A percentile compares a stretch with the other conserved stretches of the same genome.
Evolutionary conservation across 2,329 filamentous ascomycete genomes (phyloP).

Genomic region (Fusarium pininemorale): DNA sequence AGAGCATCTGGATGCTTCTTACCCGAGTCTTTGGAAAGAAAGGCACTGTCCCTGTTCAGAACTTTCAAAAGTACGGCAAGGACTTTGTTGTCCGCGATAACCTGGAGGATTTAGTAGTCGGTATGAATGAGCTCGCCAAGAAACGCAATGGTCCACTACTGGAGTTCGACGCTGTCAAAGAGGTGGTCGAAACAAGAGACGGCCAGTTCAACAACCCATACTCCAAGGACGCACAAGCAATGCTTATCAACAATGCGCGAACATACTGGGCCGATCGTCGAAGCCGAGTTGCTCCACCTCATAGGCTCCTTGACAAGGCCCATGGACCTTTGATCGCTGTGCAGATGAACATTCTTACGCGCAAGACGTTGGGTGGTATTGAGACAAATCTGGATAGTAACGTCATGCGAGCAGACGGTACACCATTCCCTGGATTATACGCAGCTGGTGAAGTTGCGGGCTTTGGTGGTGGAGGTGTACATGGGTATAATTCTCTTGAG

Average conservation of each 20-base stretch:
- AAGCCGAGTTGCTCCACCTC: constrained; percentile 62
- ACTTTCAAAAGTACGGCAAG: constrained; percentile 65
- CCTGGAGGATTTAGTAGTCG: constrained; percentile 62
- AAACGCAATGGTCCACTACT: constrained; percentile 58
- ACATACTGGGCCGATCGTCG: constrained; percentile 64
- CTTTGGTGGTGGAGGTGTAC: constrained; percentile 69
- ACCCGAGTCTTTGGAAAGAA: constrained; percentile 61
- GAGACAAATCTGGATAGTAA: constrained; percentile 67
- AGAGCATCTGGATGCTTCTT: constrained; percentile 63
- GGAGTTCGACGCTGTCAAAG: constrained; percentile 54
- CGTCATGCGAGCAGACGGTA: constrained; percentile 61
- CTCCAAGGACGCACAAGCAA: constrained; percentile 69
- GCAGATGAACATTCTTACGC: constrained; percentile 67
- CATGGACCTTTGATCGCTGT: constrained; percentile 69
- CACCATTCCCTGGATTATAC: constrained; percentile 63
- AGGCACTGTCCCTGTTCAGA: constrained; percentile 64
- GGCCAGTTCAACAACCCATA: constrained; percentile 64
- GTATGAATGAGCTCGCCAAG: constrained; percentile 66
- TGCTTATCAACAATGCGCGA: constrained; percentile 67
- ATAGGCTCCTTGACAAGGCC: constrained; percentile 62
- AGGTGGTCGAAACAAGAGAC: constrained; percentile 63
- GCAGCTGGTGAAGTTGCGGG: constrained; percentile 69
- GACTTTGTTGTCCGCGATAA: constrained; percentile 69
- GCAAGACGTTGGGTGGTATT: constrained; percentile 69
- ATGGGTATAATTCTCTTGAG: constrained; percentile 70